phyloP scores from a whole-genome alignment of 2,329 filamentous ascomycete genomes.

The Aspergillus versicolor region DNA sequence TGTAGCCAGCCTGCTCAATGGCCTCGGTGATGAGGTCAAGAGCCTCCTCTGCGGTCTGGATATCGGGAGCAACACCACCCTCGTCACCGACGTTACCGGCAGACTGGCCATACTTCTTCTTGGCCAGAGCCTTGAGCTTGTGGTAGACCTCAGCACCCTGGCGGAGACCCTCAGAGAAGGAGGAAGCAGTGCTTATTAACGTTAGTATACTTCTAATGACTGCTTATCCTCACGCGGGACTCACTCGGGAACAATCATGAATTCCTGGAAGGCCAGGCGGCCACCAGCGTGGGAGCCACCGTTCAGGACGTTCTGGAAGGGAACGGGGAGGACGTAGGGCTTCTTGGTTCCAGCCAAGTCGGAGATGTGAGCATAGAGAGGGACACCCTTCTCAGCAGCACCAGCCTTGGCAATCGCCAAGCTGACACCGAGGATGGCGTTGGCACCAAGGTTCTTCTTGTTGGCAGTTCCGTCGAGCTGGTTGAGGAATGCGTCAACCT shows the following conservation, averaged over 20 bases:
- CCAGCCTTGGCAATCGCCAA: conserved; percentile 85
- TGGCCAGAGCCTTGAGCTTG: conserved; percentile 91
- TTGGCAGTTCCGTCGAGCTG: conserved; percentile 80
- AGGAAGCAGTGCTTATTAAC: conserved; percentile 66
- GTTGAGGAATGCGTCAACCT: conserved; percentile 81
- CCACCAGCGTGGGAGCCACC: conserved; percentile 96
- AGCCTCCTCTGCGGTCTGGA: conserved; percentile 94
- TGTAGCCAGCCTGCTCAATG: conserved; percentile 94
- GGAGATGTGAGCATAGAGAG: conserved; percentile 84
- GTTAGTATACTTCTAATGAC: background rate
- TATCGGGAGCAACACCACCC: conserved; percentile 98
- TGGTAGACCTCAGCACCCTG: conserved; percentile 98
- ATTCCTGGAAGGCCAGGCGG: conserved; percentile 91
- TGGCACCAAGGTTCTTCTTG: conserved; percentile 86
- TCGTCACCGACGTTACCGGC: conserved; percentile 99
- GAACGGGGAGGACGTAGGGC: conserved; percentile 84
- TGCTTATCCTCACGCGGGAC: conserved; percentile 28
- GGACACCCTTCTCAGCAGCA: conserved; percentile 83
- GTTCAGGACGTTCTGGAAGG: conserved; percentile 93
- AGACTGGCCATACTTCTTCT: conserved; percentile 99
- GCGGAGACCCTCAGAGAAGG: conserved; percentile 94
- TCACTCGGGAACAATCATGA: conserved; percentile 87
- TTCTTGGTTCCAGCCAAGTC: conserved; percentile 88
- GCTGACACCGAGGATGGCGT: conserved; percentile 82
- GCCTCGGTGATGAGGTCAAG: conserved; percentile 92